A percentile compares a stretch with the other conserved stretches of the same genome.
Conservation (phyloP, 225 moss, liverwort and hornwort genomes). For the Physcomitrellopsis africana region DNA sequence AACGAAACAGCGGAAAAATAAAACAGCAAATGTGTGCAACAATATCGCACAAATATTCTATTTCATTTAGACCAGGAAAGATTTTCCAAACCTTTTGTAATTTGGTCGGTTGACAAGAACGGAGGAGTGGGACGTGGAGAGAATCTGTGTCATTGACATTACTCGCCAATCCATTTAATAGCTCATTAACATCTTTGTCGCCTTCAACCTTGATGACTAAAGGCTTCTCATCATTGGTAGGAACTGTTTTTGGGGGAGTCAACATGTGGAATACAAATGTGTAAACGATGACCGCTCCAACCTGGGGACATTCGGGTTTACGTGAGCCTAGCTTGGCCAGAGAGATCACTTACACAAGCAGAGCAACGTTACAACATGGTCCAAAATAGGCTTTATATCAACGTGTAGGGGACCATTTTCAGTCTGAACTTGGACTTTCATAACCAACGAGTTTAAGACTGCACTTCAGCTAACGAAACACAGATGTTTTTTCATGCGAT, state of each 20-base stretch:
- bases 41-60: neutral
- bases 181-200: neutral
- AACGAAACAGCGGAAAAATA: neutral
- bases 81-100: conserved; percentile 25
- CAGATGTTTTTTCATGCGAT: neutral
- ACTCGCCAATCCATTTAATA: neutral
- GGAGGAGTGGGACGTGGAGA: conserved; percentile 35
- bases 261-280: conserved; percentile 82
- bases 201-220: conserved; percentile 40
- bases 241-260: conserved; percentile 53
- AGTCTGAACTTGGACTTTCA: neutral
- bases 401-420: no score
- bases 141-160: conserved; percentile 27
- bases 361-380: neutral
- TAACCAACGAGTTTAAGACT: neutral
- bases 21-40: neutral
- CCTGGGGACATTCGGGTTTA: conserved; percentile 37
- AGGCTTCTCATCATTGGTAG: neutral
- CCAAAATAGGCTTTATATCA: neutral
- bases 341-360: neutral
- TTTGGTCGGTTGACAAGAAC: conserved; percentile 12
- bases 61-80: neutral
- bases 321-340: neutral
- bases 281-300: conserved; percentile 91
- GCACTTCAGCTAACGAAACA: neutral